Percentiles rank a stretch among this genome's conserved stretches.
Evolutionary conservation across 2,329 filamentous ascomycete species (phyloP).

Genomic region (Pseudopyricularia javanii): DNA sequence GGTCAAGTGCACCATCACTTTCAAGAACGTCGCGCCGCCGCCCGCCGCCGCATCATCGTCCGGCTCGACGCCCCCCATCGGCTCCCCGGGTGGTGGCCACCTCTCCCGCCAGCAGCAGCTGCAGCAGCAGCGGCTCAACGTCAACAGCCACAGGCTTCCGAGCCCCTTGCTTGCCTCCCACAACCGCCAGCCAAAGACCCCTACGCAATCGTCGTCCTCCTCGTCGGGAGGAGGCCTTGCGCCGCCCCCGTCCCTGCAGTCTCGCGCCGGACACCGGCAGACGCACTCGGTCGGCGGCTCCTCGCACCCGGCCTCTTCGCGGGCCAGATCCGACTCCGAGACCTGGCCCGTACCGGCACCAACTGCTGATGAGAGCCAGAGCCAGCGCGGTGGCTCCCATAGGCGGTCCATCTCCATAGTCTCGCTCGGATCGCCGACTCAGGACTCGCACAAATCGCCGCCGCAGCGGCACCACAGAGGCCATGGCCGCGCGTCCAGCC

Average conservation of each 20-base stretch:
- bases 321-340: not conserved
- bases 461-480: conserved; percentile 38
- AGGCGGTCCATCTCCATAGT: conserved; percentile 73
- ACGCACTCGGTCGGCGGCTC: conserved; percentile 10
- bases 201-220: not conserved
- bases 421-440: conserved; percentile 52
- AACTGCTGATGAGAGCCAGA: not conserved
- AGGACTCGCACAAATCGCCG: conserved; percentile 29
- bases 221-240: not conserved
- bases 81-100: conserved; percentile 8
- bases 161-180: not conserved
- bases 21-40: conserved; percentile 65
- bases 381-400: conserved; percentile 42
- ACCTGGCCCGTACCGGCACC: not conserved
- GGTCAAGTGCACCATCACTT: conserved; percentile 89
- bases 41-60: conserved; percentile 11
- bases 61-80: not conserved
- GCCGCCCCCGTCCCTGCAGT: conserved; percentile 1
- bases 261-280: conserved; percentile 6
- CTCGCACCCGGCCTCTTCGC: not conserved
- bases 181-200: not conserved
- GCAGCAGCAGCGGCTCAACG: conserved; percentile 11
- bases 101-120: conserved; percentile 2
- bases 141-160: conserved; percentile 1
- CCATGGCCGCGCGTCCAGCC: conserved; percentile 68